A percentile compares a stretch with the other conserved stretches of the same genome.
phyloP scores from a whole-genome alignment of 1,139 yeast genomes.

The Taiozyma onychis region DNA sequence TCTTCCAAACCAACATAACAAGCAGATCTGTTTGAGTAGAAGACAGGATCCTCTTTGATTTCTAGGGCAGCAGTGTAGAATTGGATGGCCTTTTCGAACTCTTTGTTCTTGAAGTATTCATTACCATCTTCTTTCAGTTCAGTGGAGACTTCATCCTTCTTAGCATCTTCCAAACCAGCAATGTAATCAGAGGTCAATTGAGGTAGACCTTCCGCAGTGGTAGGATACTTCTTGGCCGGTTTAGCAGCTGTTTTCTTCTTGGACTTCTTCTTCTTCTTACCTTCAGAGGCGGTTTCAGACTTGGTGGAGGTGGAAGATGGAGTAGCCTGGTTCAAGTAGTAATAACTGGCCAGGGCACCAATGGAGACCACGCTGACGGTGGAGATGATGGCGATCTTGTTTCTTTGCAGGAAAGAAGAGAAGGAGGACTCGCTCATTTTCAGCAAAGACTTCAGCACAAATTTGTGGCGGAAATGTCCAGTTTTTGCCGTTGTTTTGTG shows the following conservation, averaged over 20 bases:
- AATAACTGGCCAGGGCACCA: slow-evolving; percentile 50
- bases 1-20: slow-evolving; percentile 82
- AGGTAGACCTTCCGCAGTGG: slow-evolving; percentile 28
- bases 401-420: slow-evolving; percentile 36
- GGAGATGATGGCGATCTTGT: slow-evolving; percentile 55
- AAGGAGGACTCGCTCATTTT: slow-evolving; percentile 10
- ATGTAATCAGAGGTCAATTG: slow-evolving; percentile 43
- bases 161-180: slow-evolving; percentile 40
- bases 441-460: too few relatives aligned
- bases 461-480: not conserved
- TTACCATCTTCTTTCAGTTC: slow-evolving; percentile 90
- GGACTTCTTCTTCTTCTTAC: slow-evolving; percentile 23
- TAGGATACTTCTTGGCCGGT: slow-evolving; percentile 9
- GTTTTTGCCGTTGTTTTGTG: slow-evolving; percentile 8
- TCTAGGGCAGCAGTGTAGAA: slow-evolving; percentile 74
- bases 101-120: slow-evolving; percentile 63
- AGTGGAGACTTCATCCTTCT: slow-evolving; percentile 65
- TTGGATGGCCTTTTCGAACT: slow-evolving; percentile 66
- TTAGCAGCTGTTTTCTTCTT: slow-evolving; percentile 30
- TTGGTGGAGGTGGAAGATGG: slow-evolving; percentile 1
- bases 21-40: slow-evolving; percentile 92
- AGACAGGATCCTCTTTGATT: slow-evolving; percentile 77
- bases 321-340: slow-evolving; percentile 29
- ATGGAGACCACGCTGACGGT: slow-evolving; percentile 60
- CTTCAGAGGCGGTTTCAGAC: not conserved